Percentiles rank a stretch among this genome's conserved stretches.
Evolutionary conservation across 106 monocot species (phyloP).

Genomic region (Ottelia alismoides): DNA sequence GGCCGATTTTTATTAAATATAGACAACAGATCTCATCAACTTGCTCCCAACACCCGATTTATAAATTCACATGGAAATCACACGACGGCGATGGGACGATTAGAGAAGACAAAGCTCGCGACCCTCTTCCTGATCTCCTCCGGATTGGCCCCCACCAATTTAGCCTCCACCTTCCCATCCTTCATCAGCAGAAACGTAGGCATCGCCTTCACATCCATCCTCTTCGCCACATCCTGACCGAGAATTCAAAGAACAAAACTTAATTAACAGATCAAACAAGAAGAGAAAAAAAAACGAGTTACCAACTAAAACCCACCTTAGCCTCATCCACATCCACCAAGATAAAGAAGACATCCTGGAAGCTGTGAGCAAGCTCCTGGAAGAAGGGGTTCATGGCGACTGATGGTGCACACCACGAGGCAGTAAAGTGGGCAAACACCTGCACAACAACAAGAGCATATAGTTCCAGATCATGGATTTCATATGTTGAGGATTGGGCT

Average conservation of each 20-base stretch:
- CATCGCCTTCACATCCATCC: conserved; percentile 82
- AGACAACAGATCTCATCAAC: too few relatives aligned
- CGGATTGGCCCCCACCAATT: conserved; percentile 70
- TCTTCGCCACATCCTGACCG: conserved; percentile 53
- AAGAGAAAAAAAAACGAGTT: not conserved
- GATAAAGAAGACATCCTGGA: conserved; percentile 46
- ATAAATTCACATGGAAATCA: too few relatives aligned
- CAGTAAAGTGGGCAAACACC: conserved; percentile 71
- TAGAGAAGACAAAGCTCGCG: conserved; percentile 15
- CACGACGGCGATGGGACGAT: not conserved
- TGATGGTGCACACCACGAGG: conserved; percentile 85
- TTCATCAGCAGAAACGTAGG: conserved; percentile 73
- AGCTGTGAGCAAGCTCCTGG: conserved; percentile 46
- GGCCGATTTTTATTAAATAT: too few relatives aligned
- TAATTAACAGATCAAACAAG: too few relatives aligned
- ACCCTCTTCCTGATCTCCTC: conserved; percentile 60
- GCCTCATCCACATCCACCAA: conserved; percentile 81
- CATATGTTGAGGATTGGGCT: conserved; percentile 1
- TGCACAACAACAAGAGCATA: conserved; percentile 5
- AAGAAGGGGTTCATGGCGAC: conserved; percentile 69
- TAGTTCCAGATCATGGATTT: not conserved
- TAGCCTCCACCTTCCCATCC: conserved; percentile 29
- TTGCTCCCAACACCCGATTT: too few relatives aligned
- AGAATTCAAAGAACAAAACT: too few relatives aligned
- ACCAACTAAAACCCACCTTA: too few relatives aligned